Percentiles rank a stretch among this genome's conserved stretches.
Evolutionary conservation across 305 asterid genomes (phyloP).

Genomic region (Fraxinus velutina): DNA sequence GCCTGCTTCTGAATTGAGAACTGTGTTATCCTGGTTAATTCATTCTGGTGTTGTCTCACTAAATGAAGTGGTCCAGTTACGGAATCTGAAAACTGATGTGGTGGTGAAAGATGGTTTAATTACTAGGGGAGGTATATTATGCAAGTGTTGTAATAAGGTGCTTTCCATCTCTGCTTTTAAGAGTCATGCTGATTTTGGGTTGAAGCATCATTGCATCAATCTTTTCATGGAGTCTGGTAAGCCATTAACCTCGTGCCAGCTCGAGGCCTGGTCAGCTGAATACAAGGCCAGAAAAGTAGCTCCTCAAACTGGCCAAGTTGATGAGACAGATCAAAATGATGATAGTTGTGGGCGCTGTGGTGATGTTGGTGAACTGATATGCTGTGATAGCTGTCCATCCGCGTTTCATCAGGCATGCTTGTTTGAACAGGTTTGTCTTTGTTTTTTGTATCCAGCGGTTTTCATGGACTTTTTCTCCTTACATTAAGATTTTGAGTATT

Average conservation of each 20-base stretch:
- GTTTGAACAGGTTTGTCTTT: slow-evolving; percentile 41
- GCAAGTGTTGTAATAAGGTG: slow-evolving; percentile 65
- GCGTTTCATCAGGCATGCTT: slow-evolving; percentile 57
- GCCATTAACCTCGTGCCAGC: slow-evolving; percentile 78
- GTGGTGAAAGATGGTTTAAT: slow-evolving; percentile 66
- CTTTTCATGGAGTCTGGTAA: slow-evolving; percentile 83
- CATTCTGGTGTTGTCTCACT: slow-evolving; percentile 60
- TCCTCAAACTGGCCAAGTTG: slow-evolving; percentile 44
- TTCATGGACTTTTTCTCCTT: not conserved
- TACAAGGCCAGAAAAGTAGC: slow-evolving; percentile 61
- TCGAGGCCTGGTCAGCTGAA: slow-evolving; percentile 97
- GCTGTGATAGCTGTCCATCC: slow-evolving; percentile 60
- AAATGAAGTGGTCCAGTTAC: slow-evolving; percentile 67
- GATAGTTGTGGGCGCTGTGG: slow-evolving; percentile 58
- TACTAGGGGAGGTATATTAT: slow-evolving; percentile 70
- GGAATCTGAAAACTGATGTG: slow-evolving; percentile 46
- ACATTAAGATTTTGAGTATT: not conserved
- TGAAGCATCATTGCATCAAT: slow-evolving; percentile 54
- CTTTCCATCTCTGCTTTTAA: slow-evolving; percentile 70
- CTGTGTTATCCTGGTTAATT: slow-evolving; percentile 84
- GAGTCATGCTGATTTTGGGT: slow-evolving; percentile 64
- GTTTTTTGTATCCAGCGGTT: not conserved
- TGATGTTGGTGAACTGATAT: slow-evolving; percentile 47
- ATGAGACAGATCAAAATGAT: slow-evolving; percentile 64
- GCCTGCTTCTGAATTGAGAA: slow-evolving; percentile 61